Conservation (phyloP, 129 eudicot species). For the Heracleum sosnowskyi region DNA sequence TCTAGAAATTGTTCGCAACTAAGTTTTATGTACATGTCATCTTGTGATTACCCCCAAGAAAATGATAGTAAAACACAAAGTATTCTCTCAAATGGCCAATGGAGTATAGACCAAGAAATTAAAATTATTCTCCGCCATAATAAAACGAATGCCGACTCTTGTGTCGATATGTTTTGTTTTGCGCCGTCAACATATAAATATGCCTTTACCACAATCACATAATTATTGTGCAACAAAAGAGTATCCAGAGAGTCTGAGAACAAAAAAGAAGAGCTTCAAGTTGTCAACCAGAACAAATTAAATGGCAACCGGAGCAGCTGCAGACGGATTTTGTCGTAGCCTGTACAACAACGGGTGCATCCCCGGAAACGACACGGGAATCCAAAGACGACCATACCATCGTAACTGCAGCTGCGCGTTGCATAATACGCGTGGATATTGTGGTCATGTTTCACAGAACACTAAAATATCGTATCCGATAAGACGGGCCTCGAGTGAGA, state of each 20-base stretch:
- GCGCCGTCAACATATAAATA: background rate
- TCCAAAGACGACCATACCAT: slow-evolving; percentile 10
- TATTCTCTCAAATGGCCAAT: background rate
- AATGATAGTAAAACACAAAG: background rate
- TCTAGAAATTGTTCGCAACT: background rate
- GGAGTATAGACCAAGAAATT: background rate
- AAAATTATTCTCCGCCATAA: background rate
- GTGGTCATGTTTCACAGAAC: background rate
- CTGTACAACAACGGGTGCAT: background rate
- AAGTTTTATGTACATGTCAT: background rate
- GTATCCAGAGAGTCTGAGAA: background rate
- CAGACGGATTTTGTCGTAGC: slow-evolving; percentile 1
- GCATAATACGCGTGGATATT: slow-evolving; percentile 2
- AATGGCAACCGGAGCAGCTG: slow-evolving; percentile 13
- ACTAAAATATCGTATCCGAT: background rate
- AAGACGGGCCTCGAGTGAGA: slow-evolving; percentile 10
- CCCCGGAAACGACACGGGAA: background rate
- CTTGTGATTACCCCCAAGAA: background rate
- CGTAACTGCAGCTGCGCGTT: slow-evolving; percentile 18
- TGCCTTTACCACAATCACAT: background rate
- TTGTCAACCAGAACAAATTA: background rate
- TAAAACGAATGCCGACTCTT: background rate
- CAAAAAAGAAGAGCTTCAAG: background rate
- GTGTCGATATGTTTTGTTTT: too few relatives aligned
- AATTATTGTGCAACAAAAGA: background rate